Evolutionary conservation across 768 basidiomycete species (phyloP).

Genomic region (Mrakia gelida): DNA sequence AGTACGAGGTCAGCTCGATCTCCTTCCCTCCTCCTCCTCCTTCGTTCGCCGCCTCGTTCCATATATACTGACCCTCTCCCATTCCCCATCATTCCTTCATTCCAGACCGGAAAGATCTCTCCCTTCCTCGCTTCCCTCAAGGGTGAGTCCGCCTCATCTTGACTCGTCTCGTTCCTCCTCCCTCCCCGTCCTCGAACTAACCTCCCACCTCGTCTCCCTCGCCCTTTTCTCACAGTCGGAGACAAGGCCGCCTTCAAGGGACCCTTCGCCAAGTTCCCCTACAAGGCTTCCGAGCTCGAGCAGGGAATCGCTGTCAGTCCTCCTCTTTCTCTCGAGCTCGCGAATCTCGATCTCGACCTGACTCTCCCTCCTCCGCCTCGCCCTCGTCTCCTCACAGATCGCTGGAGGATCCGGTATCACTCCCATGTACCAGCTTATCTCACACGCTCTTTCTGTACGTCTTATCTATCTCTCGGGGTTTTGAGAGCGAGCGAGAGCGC

Average conservation of each 20-base stretch:
- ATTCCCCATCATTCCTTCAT: no score
- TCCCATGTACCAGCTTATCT: slow-evolving; percentile 53
- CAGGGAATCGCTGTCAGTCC: slow-evolving; percentile 50
- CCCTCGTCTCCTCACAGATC: slow-evolving; percentile 41
- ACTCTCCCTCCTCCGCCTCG: not conserved
- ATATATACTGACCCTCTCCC: no score
- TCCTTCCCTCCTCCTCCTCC: not conserved
- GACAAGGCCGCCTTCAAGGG: slow-evolving; percentile 74
- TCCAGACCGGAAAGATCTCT: slow-evolving; percentile 65
- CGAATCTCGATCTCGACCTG: not conserved
- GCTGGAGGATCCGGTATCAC: slow-evolving; percentile 89
- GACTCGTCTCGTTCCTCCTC: not conserved
- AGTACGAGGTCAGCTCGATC: slow-evolving; percentile 44
- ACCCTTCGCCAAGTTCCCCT: slow-evolving; percentile 83
- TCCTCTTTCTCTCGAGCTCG: not conserved
- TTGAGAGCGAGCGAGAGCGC: no score
- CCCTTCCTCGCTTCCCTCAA: slow-evolving; percentile 72
- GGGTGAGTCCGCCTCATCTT: slow-evolving; percentile 49
- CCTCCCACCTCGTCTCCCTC: not conserved
- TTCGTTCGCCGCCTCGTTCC: not conserved
- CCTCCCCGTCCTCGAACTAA: not conserved
- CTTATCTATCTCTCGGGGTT: not conserved
- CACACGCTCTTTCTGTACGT: slow-evolving; percentile 29
- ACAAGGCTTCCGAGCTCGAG: slow-evolving; percentile 51
- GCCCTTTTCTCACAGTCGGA: slow-evolving; percentile 51